Evolutionary conservation across 2,329 filamentous ascomycete species (phyloP).

Genomic region (Daldinia sp.): DNA sequence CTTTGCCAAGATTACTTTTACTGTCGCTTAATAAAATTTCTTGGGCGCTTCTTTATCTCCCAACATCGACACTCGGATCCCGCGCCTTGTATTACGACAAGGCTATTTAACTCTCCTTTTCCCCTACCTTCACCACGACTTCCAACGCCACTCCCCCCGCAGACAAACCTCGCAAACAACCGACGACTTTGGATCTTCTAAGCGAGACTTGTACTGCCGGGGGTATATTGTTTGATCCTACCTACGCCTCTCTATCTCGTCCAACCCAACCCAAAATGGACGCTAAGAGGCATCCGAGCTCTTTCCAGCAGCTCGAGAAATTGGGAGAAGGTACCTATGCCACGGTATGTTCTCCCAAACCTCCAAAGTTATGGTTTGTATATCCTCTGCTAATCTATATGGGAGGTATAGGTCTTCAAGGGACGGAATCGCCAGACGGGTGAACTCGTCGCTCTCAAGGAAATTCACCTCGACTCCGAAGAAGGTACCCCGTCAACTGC

Average conservation of each 20-base stretch:
- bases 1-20: constrained; percentile 19
- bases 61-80: background rate
- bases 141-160: constrained; percentile 27
- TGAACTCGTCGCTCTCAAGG: constrained; percentile 94
- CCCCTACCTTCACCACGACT: constrained; percentile 35
- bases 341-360: constrained; percentile 69
- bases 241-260: constrained; percentile 47
- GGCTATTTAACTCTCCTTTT: constrained; percentile 25
- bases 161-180: constrained; percentile 22
- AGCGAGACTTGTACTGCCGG: constrained; percentile 49
- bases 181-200: constrained; percentile 37
- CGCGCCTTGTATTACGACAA: constrained; percentile 33
- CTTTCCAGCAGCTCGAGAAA: constrained; percentile 99
- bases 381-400: constrained; percentile 13
- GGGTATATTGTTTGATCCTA: constrained; percentile 52
- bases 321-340: constrained; percentile 98
- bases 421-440: constrained; percentile 96
- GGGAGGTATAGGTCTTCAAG: constrained; percentile 82
- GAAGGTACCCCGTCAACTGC: constrained; percentile 97
- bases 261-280: constrained; percentile 71
- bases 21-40: constrained; percentile 25
- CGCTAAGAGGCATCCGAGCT: constrained; percentile 89
- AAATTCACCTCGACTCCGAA: constrained; percentile 98
- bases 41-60: constrained; percentile 6
- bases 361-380: background rate